Percentiles rank a stretch among this genome's conserved stretches.
phyloP scores from a whole-genome alignment of 2,329 filamentous ascomycete species.

The Hymenoscyphus albidus region DNA sequence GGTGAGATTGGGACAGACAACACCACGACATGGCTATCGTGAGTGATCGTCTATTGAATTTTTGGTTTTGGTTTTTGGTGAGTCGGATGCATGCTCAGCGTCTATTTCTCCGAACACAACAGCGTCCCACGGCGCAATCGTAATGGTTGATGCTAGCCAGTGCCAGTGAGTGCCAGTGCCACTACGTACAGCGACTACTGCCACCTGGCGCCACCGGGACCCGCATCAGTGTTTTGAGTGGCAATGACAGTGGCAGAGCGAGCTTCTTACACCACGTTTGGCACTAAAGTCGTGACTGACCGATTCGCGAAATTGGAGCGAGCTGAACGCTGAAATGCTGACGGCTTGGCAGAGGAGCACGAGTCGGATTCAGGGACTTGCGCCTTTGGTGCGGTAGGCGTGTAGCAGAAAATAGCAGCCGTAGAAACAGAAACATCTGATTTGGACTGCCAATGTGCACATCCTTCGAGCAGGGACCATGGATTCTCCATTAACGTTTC shows the following conservation, averaged over 20 bases:
- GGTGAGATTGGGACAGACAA: neutral
- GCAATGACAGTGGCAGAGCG: too few relatives aligned
- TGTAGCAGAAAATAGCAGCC: neutral
- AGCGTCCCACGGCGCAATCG: neutral
- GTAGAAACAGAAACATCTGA: conserved; percentile 1
- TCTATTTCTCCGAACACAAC: neutral
- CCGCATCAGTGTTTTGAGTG: neutral
- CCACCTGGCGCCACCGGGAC: neutral
- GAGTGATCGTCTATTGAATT: neutral
- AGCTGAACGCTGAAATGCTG: neutral
- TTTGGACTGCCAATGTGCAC: neutral
- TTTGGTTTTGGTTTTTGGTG: too few relatives aligned
- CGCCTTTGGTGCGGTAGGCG: neutral
- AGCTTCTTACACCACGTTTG: neutral
- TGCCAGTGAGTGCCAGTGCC: neutral
- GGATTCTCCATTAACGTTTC: neutral
- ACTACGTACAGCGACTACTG: neutral
- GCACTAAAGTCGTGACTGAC: neutral
- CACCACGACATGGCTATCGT: neutral
- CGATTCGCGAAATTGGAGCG: neutral
- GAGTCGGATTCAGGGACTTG: neutral
- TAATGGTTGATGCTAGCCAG: neutral
- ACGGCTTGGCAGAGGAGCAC: neutral
- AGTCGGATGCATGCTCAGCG: too few relatives aligned
- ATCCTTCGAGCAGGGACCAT: neutral